Base-by-base conservation (phyloP, 2,329 filamentous ascomycete genomes). In the Calonectria hawksworthii region DNA sequence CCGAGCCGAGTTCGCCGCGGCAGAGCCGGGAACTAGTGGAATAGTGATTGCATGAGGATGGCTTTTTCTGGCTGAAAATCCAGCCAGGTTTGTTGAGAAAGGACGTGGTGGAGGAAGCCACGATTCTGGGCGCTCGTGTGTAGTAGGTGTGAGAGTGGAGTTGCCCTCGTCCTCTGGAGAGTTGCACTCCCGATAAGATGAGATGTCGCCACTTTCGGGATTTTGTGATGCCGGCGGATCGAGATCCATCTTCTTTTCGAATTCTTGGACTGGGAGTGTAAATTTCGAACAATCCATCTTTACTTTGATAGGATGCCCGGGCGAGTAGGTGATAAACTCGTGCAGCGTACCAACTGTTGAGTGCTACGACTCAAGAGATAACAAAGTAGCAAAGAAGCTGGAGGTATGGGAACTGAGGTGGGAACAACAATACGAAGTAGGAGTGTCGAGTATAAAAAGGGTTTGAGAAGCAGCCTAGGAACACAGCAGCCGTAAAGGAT, bases 281-380 rank as follows among this genome's bases (percentile, higher is more conserved):
- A 96, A 95, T 83, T 96, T 94, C 14, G 95, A 85, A 73, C 92
- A 94, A 0, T 88, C 94, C 52, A 95, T 91, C 80, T 89, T 91
- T 93, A 94, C 94, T n/a, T 76, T 86, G 73, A 41, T 5, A 47
- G n/a, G 21, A 18, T 26, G 36, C 7, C 16, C 0, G n/a, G 26
- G 13, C 11, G 70, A 75, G 75, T 67, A 74, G 75, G 68, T 44
- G 10, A 7, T 67, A 32, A 32, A 34, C 67, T 70, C 71, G 54
- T 5, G 21, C 34, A n/a, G 16, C 8, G 34, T 18, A 32, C 21
- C 16, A 34, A 6, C 11, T 21, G 30, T 11, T 32, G 8, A 8
- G 28, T 56, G 28, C 52, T 34, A n/a, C 18, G 11, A 32, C 9
- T 14, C 21, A 6, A 56, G n/a, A 56, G 21, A 26, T 6, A 1